Evolutionary conservation across 495 filamentous ascomycete genomes (phyloP).

Genomic region (Neurospora sp.): DNA sequence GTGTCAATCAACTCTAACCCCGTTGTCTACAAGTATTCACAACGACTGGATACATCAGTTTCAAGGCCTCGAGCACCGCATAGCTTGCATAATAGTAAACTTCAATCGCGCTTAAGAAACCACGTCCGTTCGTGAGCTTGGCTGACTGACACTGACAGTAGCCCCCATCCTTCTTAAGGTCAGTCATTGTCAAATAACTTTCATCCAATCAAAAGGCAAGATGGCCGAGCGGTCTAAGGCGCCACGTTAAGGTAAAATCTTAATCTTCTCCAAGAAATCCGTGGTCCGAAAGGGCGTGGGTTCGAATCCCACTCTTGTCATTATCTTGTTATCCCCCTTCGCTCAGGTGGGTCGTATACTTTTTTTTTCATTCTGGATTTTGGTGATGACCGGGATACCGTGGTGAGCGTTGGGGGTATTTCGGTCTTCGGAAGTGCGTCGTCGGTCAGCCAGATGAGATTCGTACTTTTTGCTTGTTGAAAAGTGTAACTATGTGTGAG

Average conservation of each 20-base stretch:
- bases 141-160: not conserved
- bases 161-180: not conserved
- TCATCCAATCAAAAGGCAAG: not conserved
- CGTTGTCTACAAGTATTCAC: too few relatives aligned
- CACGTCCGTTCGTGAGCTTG: not conserved
- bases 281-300: conserved; percentile 27
- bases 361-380: not conserved
- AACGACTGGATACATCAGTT: too few relatives aligned
- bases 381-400: not conserved
- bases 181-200: not conserved
- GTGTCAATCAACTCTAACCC: not conserved
- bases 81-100: too few relatives aligned
- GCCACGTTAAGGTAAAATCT: not conserved
- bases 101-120: not conserved
- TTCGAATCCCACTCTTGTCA: conserved; percentile 28
- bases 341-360: not conserved
- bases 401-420: too few relatives aligned
- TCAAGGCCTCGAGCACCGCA: too few relatives aligned
- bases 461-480: too few relatives aligned
- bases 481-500: too few relatives aligned
- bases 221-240: not conserved
- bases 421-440: too few relatives aligned
- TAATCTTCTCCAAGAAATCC: not conserved
- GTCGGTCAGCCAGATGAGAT: too few relatives aligned
- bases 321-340: not conserved